These are phyloP conservation scores for Wickerhamomyces bovis DNA, from an alignment of 805 yeast genomes.

Conservation along the genomic window DNA sequence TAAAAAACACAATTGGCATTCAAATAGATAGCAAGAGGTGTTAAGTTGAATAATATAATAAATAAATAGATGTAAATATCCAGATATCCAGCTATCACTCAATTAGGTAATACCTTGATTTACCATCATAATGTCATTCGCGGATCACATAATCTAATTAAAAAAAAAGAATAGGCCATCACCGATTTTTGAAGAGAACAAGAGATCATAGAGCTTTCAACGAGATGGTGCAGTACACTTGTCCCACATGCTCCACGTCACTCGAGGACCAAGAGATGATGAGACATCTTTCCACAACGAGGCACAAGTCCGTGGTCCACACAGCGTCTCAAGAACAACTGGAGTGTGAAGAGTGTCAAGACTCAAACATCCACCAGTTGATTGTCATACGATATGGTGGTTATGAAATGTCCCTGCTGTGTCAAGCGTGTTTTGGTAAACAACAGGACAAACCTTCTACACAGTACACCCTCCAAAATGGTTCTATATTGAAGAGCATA, in stretches of 20 bases:
- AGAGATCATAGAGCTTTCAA: neutral
- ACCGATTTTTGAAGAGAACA: no score
- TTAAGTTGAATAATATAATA: no score
- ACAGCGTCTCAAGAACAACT: conserved; percentile 34
- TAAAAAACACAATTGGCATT: no score
- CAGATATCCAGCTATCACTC: no score
- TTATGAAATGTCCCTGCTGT: conserved; percentile 45
- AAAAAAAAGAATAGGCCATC: no score
- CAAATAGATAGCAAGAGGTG: no score
- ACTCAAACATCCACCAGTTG: conserved; percentile 47
- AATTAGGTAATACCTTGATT: no score
- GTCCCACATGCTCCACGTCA: conserved; percentile 39
- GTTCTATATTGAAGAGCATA: conserved; percentile 46
- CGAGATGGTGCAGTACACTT: conserved; percentile 30
- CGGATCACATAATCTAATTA: no score
- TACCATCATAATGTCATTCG: no score
- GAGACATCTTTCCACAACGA: conserved; percentile 45
- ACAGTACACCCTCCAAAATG: conserved; percentile 46
- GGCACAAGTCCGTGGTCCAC: conserved; percentile 44
- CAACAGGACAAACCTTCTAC: conserved; percentile 40
- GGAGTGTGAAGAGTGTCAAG: conserved; percentile 52
- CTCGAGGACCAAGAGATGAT: conserved; percentile 35
- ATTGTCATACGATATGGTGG: conserved; percentile 48
- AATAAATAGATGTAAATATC: no score
- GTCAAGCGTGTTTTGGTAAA: conserved; percentile 39